Evolutionary conservation across 768 basidiomycete species (phyloP).

Genomic region (Phylloporus sp.): DNA sequence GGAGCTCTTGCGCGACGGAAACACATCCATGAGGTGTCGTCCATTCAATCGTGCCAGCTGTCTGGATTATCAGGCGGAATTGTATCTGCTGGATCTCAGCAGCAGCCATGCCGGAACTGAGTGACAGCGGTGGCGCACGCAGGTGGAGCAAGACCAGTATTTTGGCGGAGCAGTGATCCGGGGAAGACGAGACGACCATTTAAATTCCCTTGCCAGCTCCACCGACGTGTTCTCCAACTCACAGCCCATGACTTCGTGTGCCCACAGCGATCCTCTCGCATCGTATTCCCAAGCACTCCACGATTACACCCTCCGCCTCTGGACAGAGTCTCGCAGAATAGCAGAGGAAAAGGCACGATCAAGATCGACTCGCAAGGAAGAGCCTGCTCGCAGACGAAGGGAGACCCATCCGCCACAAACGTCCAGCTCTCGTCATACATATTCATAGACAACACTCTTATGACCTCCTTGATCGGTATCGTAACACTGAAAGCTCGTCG

Average conservation of each 20-base stretch:
- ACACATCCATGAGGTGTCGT: conserved; percentile 1
- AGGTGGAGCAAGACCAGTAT: conserved; percentile 26
- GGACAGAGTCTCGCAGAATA: conserved; percentile 59
- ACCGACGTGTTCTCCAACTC: conserved; percentile 17
- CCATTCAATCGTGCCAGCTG: background rate
- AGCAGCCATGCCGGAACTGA: conserved; percentile 3
- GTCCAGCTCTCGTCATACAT: conserved; percentile 11
- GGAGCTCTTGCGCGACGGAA: conserved; percentile 8
- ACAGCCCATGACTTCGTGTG: conserved; percentile 2
- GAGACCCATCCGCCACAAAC: conserved; percentile 10
- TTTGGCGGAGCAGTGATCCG: conserved; percentile 24
- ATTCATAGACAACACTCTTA: conserved; percentile 2
- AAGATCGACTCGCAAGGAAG: conserved; percentile 27
- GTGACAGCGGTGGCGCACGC: conserved; percentile 12
- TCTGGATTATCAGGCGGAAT: background rate
- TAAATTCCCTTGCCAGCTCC: conserved; percentile 22
- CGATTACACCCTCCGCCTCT: conserved; percentile 60
- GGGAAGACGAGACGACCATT: conserved; percentile 15
- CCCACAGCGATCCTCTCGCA: conserved; percentile 35
- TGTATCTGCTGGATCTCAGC: conserved; percentile 2
- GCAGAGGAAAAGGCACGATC: conserved; percentile 47
- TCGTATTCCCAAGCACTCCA: conserved; percentile 62
- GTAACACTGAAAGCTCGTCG: conserved; percentile 1
- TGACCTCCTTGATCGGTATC: conserved; percentile 15
- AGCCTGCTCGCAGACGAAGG: conserved; percentile 21